Conservation (phyloP, 441 rosid genomes). For the Melastoma candidum region DNA sequence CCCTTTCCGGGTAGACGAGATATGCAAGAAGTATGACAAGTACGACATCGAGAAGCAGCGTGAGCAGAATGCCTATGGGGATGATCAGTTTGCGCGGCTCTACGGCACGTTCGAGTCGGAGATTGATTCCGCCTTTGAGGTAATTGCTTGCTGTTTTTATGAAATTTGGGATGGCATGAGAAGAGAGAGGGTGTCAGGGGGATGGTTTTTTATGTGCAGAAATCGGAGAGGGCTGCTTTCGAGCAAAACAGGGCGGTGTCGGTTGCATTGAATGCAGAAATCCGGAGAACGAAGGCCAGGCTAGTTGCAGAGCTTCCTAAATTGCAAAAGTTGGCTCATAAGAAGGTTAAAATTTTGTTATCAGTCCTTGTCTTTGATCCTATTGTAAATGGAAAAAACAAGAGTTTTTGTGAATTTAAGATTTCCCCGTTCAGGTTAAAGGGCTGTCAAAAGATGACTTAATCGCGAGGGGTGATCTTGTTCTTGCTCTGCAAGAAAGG, state of each 20-base stretch:
- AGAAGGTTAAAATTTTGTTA: conserved; percentile 27
- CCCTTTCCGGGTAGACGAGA: conserved; percentile 42
- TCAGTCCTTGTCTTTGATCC: background rate
- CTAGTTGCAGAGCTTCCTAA: conserved; percentile 46
- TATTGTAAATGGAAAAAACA: background rate
- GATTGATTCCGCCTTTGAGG: conserved; percentile 27
- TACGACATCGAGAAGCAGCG: conserved; percentile 48
- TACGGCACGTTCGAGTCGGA: conserved; percentile 31
- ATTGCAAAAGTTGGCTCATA: conserved; percentile 41
- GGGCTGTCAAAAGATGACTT: conserved; percentile 45
- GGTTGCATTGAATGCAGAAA: conserved; percentile 55
- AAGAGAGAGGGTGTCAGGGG: no score
- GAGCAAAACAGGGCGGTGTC: conserved; percentile 48
- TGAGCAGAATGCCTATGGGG: conserved; percentile 30
- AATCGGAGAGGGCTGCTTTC: conserved; percentile 35
- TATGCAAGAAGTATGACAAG: conserved; percentile 56
- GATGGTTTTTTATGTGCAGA: conserved; percentile 18
- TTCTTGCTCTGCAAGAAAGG: conserved; percentile 38
- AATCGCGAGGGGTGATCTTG: conserved; percentile 36
- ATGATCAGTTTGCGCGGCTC: conserved; percentile 43
- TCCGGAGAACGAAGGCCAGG: conserved; percentile 49
- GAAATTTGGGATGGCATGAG: background rate
- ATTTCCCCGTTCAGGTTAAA: conserved; percentile 29
- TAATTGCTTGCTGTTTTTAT: conserved; percentile 9
- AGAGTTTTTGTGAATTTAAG: background rate